Conservation (phyloP, 2,329 filamentous ascomycete genomes). For the Epichloe baconii region DNA sequence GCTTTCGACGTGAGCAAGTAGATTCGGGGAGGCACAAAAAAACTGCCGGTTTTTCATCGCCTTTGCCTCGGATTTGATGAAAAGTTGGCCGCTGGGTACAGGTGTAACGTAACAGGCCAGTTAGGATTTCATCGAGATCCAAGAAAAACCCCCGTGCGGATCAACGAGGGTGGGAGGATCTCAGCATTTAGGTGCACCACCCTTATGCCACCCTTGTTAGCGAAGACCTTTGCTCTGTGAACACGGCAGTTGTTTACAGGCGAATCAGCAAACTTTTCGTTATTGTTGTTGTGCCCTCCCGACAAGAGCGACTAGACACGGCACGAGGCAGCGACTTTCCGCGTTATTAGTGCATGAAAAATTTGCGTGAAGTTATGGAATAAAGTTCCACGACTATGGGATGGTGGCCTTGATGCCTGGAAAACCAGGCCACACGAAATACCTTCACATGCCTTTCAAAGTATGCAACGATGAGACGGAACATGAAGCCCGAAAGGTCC, state of each 20-base stretch:
- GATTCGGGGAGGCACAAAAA: neutral
- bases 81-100: neutral
- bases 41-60: neutral
- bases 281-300: neutral
- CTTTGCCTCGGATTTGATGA: no score
- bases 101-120: neutral
- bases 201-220: no score
- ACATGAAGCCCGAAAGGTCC: neutral
- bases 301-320: neutral
- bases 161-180: neutral
- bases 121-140: neutral
- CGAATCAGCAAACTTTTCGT: neutral
- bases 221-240: neutral
- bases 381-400: neutral
- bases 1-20: no score
- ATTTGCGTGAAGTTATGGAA: neutral
- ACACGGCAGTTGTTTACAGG: neutral
- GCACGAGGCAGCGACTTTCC: neutral
- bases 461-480: neutral
- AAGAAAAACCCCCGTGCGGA: neutral
- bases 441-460: neutral
- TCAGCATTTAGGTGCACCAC: neutral
- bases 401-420: neutral
- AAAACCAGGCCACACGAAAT: neutral
- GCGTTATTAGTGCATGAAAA: neutral